Evolutionary conservation across 352 stramenopile species (phyloP).

Genomic region (Globisporangium solare): DNA sequence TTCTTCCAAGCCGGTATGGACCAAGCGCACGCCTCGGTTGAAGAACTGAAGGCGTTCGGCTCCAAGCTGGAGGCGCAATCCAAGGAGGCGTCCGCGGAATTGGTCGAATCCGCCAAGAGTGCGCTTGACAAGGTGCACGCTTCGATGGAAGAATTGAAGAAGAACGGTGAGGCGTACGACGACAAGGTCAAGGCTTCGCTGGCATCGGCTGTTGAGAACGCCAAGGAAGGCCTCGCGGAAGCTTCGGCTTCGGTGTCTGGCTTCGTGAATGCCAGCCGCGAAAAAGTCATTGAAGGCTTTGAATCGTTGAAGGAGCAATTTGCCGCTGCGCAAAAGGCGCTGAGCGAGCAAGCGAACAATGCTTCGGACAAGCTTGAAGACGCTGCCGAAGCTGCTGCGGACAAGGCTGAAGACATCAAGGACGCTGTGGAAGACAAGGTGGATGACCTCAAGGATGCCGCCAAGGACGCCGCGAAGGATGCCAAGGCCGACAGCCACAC

Average conservation of each 20-base stretch:
- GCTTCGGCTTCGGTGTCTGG: conserved; percentile 11
- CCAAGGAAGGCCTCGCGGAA: conserved; percentile 22
- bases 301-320: conserved; percentile 36
- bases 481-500: too few species aligned
- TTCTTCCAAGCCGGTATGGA: conserved; percentile 38
- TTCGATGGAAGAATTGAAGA: conserved; percentile 14
- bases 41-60: conserved; percentile 19
- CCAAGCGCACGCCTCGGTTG: conserved; percentile 26
- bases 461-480: too few species aligned
- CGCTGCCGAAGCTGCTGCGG: background rate
- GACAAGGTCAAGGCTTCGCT: conserved; percentile 19
- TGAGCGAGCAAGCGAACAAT: conserved; percentile 14
- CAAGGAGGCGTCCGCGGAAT: conserved; percentile 5
- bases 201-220: conserved; percentile 10
- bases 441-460: too few species aligned
- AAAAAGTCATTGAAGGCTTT: conserved; percentile 33
- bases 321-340: conserved; percentile 16
- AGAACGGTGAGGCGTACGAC: conserved; percentile 13
- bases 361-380: conserved; percentile 3
- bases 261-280: conserved; percentile 22
- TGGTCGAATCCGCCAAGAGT: conserved; percentile 6
- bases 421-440: too few species aligned
- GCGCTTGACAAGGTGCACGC: conserved; percentile 11
- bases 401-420: conserved; percentile 3
- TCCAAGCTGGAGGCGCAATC: conserved; percentile 11